Percentiles rank a stretch among this genome's conserved stretches.
These are phyloP conservation scores for Neurospora sp. DNA, from an alignment of 495 filamentous ascomycete species.

Conservation along the genomic window DNA sequence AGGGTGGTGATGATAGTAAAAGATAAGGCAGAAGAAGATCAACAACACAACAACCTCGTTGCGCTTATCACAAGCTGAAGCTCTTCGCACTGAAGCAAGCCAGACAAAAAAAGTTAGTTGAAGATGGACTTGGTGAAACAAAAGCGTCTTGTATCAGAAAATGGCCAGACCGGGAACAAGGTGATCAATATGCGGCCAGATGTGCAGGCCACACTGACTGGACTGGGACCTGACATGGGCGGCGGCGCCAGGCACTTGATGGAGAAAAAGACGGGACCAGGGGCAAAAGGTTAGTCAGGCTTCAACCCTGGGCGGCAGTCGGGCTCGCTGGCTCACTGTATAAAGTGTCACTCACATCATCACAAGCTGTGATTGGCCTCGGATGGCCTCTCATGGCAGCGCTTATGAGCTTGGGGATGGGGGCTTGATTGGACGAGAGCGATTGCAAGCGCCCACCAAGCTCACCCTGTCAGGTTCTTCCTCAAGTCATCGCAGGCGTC, in stretches of 20 bases:
- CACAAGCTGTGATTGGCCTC: slow-evolving; percentile 22
- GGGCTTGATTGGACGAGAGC: slow-evolving; percentile 14
- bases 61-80: neutral
- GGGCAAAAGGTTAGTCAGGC: neutral
- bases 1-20: neutral
- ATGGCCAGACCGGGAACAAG: slow-evolving; percentile 10
- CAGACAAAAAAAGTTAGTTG: neutral
- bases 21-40: neutral
- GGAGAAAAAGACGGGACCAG: neutral
- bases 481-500: neutral
- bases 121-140: slow-evolving; percentile 6
- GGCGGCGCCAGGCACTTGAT: slow-evolving; percentile 1
- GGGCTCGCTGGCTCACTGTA: neutral
- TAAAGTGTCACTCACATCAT: neutral
- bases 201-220: slow-evolving; percentile 16
- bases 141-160: slow-evolving; percentile 1
- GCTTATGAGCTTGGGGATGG: slow-evolving; percentile 18
- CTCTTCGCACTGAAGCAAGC: neutral
- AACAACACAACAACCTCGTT: neutral
- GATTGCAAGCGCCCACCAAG: slow-evolving; percentile 15
- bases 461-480: neutral
- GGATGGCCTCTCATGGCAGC: slow-evolving; percentile 7
- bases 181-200: slow-evolving; percentile 30
- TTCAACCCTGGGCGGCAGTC: slow-evolving; percentile 10
- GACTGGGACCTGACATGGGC: slow-evolving; percentile 2